A percentile compares a stretch with the other conserved stretches of the same genome.
Evolutionary conservation across 2,329 filamentous ascomycete species (phyloP).

Genomic region (Dendrostoma leiphaemia): DNA sequence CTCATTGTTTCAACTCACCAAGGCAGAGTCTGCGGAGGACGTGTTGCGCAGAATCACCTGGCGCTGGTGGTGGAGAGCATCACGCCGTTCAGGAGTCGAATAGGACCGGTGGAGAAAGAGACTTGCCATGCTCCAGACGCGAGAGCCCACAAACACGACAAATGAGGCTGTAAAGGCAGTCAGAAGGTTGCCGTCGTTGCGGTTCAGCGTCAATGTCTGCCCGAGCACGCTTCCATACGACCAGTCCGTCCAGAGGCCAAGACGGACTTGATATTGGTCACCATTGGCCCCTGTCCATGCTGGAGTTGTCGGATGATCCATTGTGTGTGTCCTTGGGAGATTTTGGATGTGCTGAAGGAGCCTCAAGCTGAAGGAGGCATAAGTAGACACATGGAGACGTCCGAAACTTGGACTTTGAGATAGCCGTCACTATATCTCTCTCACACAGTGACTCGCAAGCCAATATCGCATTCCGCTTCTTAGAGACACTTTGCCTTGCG

Average conservation of each 20-base stretch:
- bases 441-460: no score
- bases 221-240: constrained; percentile 29
- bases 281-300: background rate
- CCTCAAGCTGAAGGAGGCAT: no score
- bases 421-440: no score
- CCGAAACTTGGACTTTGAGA: no score
- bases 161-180: constrained; percentile 34
- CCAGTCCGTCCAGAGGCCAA: constrained; percentile 33
- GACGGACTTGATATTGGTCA: constrained; percentile 20
- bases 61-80: constrained; percentile 27
- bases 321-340: no score
- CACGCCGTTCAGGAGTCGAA: constrained; percentile 20
- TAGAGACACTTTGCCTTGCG: no score
- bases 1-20: background rate
- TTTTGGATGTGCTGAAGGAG: no score
- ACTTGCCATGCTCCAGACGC: constrained; percentile 24
- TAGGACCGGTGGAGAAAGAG: constrained; percentile 22
- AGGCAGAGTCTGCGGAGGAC: background rate
- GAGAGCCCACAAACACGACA: constrained; percentile 23
- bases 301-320: background rate
- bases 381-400: no score
- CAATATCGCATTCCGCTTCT: no score
- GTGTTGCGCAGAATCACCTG: constrained; percentile 18
- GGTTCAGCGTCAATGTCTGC: constrained; percentile 30
- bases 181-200: constrained; percentile 29